phyloP scores from a whole-genome alignment of 805 yeast genomes.

The Zygosaccharomyces lentus region DNA sequence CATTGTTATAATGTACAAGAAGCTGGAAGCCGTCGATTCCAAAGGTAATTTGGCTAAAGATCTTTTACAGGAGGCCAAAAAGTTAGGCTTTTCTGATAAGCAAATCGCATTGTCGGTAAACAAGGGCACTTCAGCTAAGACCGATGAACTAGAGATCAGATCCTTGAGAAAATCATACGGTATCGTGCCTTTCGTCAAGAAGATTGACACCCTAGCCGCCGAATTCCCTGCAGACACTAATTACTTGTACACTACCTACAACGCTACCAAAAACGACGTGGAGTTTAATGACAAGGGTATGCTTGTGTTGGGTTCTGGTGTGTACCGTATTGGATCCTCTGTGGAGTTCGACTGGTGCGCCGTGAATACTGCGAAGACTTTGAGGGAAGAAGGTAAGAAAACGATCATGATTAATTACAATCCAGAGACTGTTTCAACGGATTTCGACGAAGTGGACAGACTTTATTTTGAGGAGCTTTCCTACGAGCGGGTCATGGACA shows the following conservation, averaged over 20 bases:
- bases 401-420: slow-evolving; percentile 96
- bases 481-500: slow-evolving; percentile 95
- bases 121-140: slow-evolving; percentile 32
- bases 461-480: slow-evolving; percentile 93
- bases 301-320: slow-evolving; percentile 97
- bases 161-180: slow-evolving; percentile 73
- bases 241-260: slow-evolving; percentile 92
- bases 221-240: slow-evolving; percentile 98
- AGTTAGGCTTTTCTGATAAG: slow-evolving; percentile 91
- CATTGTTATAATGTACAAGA: slow-evolving; percentile 83
- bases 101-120: slow-evolving; percentile 81
- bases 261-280: slow-evolving; percentile 82
- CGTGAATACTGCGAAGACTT: slow-evolving; percentile 90
- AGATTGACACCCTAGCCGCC: slow-evolving; percentile 96
- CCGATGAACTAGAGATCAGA: slow-evolving; percentile 75
- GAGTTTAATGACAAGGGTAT: slow-evolving; percentile 86
- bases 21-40: slow-evolving; percentile 61
- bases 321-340: slow-evolving; percentile 95
- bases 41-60: slow-evolving; percentile 62
- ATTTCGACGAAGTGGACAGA: slow-evolving; percentile 96
- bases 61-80: slow-evolving; percentile 73
- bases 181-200: slow-evolving; percentile 89
- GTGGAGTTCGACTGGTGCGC: slow-evolving; percentile 99
- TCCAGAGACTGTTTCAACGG: slow-evolving; percentile 98
- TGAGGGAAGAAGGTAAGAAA: slow-evolving; percentile 79